Base-by-base conservation (phyloP, 2,329 filamentous ascomycete species). In the Penicillium sp. region DNA sequence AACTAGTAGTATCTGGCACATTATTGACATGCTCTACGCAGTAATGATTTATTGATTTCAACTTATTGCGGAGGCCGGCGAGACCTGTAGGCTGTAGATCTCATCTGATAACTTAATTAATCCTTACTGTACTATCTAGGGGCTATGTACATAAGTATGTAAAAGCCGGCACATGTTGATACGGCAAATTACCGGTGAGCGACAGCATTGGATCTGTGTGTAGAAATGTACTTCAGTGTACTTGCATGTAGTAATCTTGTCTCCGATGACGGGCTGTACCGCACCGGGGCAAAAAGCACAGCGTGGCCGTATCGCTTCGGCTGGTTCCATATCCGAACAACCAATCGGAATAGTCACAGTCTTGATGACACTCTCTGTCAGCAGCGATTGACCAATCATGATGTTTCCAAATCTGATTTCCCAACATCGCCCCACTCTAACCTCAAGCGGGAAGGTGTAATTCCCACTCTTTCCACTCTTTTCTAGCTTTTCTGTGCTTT, bases 301-400 rank as follows among this genome's bases (percentile, higher is more conserved):
- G 43, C 49, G 50, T 56, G 49, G 49, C 47, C 46, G 46, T 28
- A 46, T 47, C 29, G 29, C 29, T 47, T 44, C 46, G 49, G 39
- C 27, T 27, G 13, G 14, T 28, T 41, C 36, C 25, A 37, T n/a
- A 5, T 6, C 34, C 13, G 28, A 28, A 13, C 0, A 19, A 18
- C 65, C 60, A 68, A 67, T 64, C 18, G 56, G 16, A 40, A 31
- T 4, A 3, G 1, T 7, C 1, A 41, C n/a, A 66, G 61, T 58
- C 45, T 11, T 52, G 59, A 50, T 61, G 41, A 61, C 58, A 33
- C 4, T 5, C 11, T 22, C 29, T n/a, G 27, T 27, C 19, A 22
- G 4, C 2, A 1, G 0, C 0, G 4, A 12, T n/a, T 4, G 4
- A 19, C 65, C 61, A 68, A 67, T 68, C 28, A 59, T 0, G 3